These are phyloP conservation scores for Podila minutissima DNA, from an alignment of 192 early-diverging fungal genomes.

Conservation along the genomic window DNA sequence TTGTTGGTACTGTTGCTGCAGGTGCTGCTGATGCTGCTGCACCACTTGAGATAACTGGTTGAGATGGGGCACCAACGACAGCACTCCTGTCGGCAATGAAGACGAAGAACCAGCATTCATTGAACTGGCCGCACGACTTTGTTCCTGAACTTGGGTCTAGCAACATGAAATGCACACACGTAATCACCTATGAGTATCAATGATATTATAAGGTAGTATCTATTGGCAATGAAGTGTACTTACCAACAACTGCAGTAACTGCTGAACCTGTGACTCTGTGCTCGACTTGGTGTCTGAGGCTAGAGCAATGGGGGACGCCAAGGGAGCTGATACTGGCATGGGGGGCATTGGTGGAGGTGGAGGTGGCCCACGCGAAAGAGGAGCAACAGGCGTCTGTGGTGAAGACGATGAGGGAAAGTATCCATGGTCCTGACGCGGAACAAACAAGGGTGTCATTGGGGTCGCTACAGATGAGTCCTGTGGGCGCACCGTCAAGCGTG, in stretches of 20 bases:
- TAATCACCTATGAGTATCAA: no score
- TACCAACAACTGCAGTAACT: no score
- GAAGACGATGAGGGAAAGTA: neutral
- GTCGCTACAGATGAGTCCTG: neutral
- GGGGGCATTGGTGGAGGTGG: neutral
- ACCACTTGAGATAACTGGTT: neutral
- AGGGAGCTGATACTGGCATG: neutral
- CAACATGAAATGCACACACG: neutral
- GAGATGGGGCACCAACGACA: neutral
- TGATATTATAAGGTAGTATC: neutral
- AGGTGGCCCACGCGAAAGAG: neutral
- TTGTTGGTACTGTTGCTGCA: no score
- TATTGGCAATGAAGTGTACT: neutral
- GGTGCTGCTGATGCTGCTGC: neutral
- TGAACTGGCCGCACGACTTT: neutral
- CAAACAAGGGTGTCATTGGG: neutral
- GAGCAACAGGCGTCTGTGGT: neutral
- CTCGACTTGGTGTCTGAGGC: neutral
- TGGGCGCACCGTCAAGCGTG: neutral
- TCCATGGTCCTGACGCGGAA: neutral
- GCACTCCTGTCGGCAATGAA: neutral
- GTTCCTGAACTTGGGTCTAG: neutral
- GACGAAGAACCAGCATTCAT: neutral
- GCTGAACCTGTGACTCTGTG: no score
- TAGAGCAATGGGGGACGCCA: neutral